Conservation (phyloP, 2,329 filamentous ascomycete genomes). For the Zymoseptoria passerinii region DNA sequence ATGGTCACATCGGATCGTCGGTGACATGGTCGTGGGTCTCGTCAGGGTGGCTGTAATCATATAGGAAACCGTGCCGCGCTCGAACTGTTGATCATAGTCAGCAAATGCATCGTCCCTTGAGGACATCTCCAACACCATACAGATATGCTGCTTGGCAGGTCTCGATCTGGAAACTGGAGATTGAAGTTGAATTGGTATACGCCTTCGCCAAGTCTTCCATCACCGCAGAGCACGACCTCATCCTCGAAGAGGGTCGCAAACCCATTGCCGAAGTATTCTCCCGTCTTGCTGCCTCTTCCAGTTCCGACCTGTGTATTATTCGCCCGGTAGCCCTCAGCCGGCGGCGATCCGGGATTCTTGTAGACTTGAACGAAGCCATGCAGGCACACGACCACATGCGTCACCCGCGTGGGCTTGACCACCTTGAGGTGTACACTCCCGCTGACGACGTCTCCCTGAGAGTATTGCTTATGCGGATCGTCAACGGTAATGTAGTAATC, state of each 20-base stretch:
- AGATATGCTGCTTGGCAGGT: constrained; percentile 85
- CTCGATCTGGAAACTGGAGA: constrained; percentile 58
- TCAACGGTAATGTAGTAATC: constrained; percentile 72
- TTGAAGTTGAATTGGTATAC: constrained; percentile 75
- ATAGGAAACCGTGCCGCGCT: constrained; percentile 87
- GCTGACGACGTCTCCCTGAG: constrained; percentile 63
- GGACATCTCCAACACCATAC: constrained; percentile 46
- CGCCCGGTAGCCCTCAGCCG: constrained; percentile 45
- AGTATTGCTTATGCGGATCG: constrained; percentile 70
- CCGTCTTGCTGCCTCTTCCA: constrained; percentile 45
- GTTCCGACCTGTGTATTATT: constrained; percentile 44
- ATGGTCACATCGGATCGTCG: constrained; percentile 69
- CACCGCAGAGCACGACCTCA: constrained; percentile 69
- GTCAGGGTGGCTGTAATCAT: constrained; percentile 84
- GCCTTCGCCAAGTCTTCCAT: constrained; percentile 64
- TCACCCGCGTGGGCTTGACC: constrained; percentile 66
- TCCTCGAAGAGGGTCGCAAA: constrained; percentile 77
- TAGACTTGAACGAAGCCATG: constrained; percentile 74
- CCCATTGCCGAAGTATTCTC: constrained; percentile 63
- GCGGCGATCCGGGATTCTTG: constrained; percentile 55
- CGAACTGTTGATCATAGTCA: constrained; percentile 59
- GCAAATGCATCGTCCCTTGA: neutral
- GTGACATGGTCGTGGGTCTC: constrained; percentile 74
- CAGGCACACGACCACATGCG: constrained; percentile 68
- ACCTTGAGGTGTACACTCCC: constrained; percentile 66